phyloP scores from a whole-genome alignment of 768 basidiomycete genomes.

The Trametes elegans region DNA sequence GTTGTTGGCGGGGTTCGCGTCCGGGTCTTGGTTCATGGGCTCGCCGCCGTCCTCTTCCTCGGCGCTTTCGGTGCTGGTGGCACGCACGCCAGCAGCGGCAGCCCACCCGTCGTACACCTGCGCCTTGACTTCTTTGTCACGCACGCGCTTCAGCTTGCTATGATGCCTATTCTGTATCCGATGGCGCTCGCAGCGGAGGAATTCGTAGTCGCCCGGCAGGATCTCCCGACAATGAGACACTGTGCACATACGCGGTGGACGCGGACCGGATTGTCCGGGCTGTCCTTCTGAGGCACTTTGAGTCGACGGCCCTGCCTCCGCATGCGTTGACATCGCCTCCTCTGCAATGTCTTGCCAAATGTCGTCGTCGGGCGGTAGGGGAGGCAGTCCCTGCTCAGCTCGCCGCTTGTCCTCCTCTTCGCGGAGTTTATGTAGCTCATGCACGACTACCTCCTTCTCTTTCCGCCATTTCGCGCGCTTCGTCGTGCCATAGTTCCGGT shows the following conservation, averaged over 20 bases:
- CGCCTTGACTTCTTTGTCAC: conserved; percentile 48
- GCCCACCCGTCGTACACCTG: conserved; percentile 25
- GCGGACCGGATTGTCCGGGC: conserved; percentile 20
- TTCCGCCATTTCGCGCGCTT: conserved; percentile 55
- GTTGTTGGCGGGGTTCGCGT: background rate
- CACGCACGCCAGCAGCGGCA: conserved; percentile 11
- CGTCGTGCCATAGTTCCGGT: conserved; percentile 51
- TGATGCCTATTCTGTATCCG: conserved; percentile 55
- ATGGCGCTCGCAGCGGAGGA: conserved; percentile 55
- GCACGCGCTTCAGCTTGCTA: conserved; percentile 48
- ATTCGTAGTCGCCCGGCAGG: conserved; percentile 46
- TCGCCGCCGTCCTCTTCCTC: background rate
- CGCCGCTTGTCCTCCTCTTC: conserved; percentile 40
- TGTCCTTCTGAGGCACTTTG: background rate
- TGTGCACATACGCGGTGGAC: conserved; percentile 50
- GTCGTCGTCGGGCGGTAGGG: conserved; percentile 26
- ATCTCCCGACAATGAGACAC: conserved; percentile 56
- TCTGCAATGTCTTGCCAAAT: conserved; percentile 9
- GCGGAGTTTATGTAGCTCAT: conserved; percentile 37
- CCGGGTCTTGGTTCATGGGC: background rate
- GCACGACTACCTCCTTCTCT: conserved; percentile 42
- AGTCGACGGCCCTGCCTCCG: background rate
- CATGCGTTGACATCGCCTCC: background rate
- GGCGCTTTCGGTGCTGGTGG: background rate
- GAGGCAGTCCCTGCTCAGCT: conserved; percentile 35